Conservation (phyloP, 2,329 filamentous ascomycete genomes). For the Aspergillus tamarii region DNA sequence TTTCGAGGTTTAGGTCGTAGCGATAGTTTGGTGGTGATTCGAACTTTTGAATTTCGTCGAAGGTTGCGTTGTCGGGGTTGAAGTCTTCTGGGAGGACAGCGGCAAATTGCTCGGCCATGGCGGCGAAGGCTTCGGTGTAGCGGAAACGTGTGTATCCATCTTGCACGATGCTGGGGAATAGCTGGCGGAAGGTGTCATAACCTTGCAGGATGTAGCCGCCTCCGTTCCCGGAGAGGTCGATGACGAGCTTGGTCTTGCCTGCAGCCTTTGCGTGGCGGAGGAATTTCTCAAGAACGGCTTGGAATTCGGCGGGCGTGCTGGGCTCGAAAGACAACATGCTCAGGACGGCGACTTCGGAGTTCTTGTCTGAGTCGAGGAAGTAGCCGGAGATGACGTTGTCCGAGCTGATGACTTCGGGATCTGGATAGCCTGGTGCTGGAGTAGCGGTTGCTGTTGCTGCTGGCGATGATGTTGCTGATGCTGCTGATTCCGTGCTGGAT, state of each 20-base stretch:
- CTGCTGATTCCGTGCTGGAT: neutral
- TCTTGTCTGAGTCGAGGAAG: neutral
- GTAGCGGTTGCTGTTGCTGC: neutral
- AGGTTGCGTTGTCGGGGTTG: neutral
- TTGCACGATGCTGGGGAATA: neutral
- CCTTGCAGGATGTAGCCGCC: neutral
- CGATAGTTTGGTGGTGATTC: neutral
- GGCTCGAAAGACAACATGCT: conserved; percentile 3
- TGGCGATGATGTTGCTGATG: neutral
- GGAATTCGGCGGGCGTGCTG: neutral
- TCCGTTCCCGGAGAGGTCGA: neutral
- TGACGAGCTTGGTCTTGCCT: neutral
- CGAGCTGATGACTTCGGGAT: neutral
- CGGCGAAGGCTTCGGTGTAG: neutral
- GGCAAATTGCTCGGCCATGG: neutral
- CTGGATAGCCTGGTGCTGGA: neutral
- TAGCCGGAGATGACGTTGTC: conserved; percentile 2
- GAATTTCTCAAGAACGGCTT: neutral
- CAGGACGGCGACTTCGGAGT: neutral
- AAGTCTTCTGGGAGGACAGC: neutral
- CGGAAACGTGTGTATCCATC: conserved; percentile 2
- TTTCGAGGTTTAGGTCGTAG: neutral
- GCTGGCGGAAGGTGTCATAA: conserved; percentile 1
- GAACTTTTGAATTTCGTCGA: neutral
- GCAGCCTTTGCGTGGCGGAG: neutral